A percentile compares a stretch with the other conserved stretches of the same genome.
Evolutionary conservation across 371 early-diverging fungal genomes (phyloP).

Genomic region (Mucor irregularis): DNA sequence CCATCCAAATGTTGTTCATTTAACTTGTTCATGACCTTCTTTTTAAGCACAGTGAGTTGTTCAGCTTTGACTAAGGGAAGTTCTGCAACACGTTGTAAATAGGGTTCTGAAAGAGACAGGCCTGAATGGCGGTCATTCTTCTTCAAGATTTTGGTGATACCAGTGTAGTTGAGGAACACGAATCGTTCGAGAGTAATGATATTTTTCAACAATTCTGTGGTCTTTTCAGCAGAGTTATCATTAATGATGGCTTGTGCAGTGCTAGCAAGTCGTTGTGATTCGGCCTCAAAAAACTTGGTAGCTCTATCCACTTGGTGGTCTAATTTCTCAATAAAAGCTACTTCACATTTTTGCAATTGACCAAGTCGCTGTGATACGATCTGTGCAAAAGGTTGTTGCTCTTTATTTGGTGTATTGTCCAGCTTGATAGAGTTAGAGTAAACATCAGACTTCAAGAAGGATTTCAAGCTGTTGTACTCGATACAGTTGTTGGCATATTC

Average conservation of each 20-base stretch:
- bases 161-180: constrained; percentile 66
- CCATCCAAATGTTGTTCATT: constrained; percentile 28
- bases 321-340: constrained; percentile 61
- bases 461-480: constrained; percentile 66
- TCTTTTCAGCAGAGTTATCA: constrained; percentile 22
- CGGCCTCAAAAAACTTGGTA: constrained; percentile 45
- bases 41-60: constrained; percentile 61
- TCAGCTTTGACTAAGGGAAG: constrained; percentile 65
- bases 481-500: constrained; percentile 64
- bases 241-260: constrained; percentile 45
- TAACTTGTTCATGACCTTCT: constrained; percentile 60
- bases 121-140: constrained; percentile 74
- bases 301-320: constrained; percentile 63
- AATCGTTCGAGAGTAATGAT: constrained; percentile 58
- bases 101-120: constrained; percentile 69
- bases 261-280: constrained; percentile 39
- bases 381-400: constrained; percentile 37
- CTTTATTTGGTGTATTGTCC: constrained; percentile 9
- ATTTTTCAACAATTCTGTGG: constrained; percentile 40
- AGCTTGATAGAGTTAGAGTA: constrained; percentile 39
- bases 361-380: constrained; percentile 47
- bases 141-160: constrained; percentile 66
- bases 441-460: constrained; percentile 54
- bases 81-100: constrained; percentile 67
- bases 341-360: constrained; percentile 45